Base-by-base conservation (phyloP, 1,284 basidiomycete species). In the Melampsora abietis-canadensis region DNA sequence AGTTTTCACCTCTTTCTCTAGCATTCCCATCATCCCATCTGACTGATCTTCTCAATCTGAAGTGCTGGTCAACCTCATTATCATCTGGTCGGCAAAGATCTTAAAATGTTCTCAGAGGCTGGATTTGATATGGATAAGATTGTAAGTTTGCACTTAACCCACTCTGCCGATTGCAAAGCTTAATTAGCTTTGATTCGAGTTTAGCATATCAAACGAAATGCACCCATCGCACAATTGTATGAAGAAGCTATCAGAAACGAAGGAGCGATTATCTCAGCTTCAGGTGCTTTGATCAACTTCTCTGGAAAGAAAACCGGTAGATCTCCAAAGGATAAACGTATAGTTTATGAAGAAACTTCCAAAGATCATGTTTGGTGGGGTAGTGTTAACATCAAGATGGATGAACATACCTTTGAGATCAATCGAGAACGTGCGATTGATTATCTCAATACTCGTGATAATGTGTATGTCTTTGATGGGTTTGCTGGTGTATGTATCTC, bases 281-380 rank as follows among this genome's bases (percentile, higher is more conserved):
- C 89, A 21, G 95, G 96, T 78, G 94, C 95, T 27, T 86, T 99
- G 79, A 99, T 99, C 88, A 99, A 99, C 88, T 98, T 98, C 82
- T 97, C 94, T 19, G 95, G 95, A 62, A 98, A 98, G 87, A 99
- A 99, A 87, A 98, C 96, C 2, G 96, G 96, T 77, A 89, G 96
- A 74, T 91, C 89, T 80, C 95, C 96, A 77, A 98, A 98, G 84
- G 96, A 99, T 88, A 99, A 98, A 88, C 93, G 96, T 80, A 98
- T 99, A 80, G 96, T 99, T 82, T 98, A 87, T 83, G 95, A 99
- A 83, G 95, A 98, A 81, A 91, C 92, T 75, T 92, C 89, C 84
- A 97, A 94, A 84, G 94, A 98, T 82, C 89, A 98, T 79, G 91
- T 99, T 83, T 98, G 96, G 95, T 98, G 96, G 96, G 95, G 96